These are phyloP conservation scores for Amylocarpus encephaloides DNA, from an alignment of 2,329 filamentous ascomycete genomes.

Conservation along the genomic window DNA sequence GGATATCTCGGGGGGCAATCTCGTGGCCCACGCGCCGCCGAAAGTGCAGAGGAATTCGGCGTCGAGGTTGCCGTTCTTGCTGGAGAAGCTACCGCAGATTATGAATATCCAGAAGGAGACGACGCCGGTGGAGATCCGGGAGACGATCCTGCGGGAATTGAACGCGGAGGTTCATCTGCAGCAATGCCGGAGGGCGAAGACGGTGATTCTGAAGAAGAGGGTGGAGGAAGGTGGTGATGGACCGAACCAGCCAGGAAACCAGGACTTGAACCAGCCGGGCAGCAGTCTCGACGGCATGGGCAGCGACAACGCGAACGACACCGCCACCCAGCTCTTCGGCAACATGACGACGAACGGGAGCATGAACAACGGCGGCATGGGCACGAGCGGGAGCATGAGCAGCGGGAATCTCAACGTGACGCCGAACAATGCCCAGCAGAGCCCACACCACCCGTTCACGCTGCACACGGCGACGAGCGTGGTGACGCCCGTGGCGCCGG, in stretches of 20 bases:
- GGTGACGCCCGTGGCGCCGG: conserved; percentile 23
- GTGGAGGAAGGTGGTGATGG: conserved; percentile 6
- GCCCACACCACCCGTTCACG: conserved; percentile 19
- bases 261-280: not conserved
- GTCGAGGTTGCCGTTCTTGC: conserved; percentile 45
- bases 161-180: conserved; percentile 31
- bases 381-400: not conserved
- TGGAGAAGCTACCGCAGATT: conserved; percentile 53
- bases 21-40: conserved; percentile 15
- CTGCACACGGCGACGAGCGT: conserved; percentile 26
- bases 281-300: conserved; percentile 18
- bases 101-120: conserved; percentile 53
- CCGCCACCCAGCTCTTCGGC: conserved; percentile 16
- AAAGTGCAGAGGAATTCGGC: conserved; percentile 31
- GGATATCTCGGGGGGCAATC: not conserved
- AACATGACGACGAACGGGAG: conserved; percentile 12
- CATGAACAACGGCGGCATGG: not conserved
- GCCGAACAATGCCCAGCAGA: conserved; percentile 8
- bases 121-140: conserved; percentile 52
- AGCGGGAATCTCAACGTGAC: conserved; percentile 7
- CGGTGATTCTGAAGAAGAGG: conserved; percentile 30
- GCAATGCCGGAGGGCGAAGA: conserved; percentile 31
- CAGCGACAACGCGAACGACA: conserved; percentile 16
- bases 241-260: not conserved
- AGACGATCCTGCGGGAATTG: conserved; percentile 41